Conservation (phyloP, 345 rosid genomes). For the Hypericum perforatum region DNA sequence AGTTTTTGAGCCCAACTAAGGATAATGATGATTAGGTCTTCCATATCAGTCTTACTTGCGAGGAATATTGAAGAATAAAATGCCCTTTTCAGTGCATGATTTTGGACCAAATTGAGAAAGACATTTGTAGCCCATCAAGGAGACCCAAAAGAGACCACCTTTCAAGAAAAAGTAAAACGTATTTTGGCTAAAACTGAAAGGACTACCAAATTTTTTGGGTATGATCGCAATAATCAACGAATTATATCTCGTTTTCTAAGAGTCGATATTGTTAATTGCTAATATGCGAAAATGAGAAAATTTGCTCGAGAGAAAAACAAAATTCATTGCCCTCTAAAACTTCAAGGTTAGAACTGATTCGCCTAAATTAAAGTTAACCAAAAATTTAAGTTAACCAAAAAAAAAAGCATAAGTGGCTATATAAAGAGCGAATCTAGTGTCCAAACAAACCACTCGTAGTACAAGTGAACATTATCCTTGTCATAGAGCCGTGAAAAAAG, state of each 20-base stretch:
- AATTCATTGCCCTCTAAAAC: no score
- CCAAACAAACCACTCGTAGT: conserved; percentile 15
- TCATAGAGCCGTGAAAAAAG: conserved; percentile 18
- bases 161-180: conserved; percentile 30
- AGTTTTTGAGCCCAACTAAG: conserved; percentile 24
- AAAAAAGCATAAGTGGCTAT: no score
- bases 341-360: no score
- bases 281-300: no score
- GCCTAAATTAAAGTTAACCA: no score
- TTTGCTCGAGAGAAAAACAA: no score
- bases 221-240: no score
- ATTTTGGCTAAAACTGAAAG: conserved; percentile 18
- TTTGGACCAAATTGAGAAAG: conserved; percentile 37
- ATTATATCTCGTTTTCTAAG: no score
- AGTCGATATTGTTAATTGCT: no score
- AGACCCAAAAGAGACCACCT: conserved; percentile 43
- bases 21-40: conserved; percentile 28
- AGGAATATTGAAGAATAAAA: conserved; percentile 19
- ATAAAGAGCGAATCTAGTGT: conserved; percentile 32
- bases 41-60: conserved; percentile 8
- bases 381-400: no score
- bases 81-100: conserved; percentile 22
- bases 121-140: conserved; percentile 50
- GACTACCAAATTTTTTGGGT: not conserved
- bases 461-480: conserved; percentile 14